Conservation (phyloP, 108 stramenopile genomes). For the Craspedostauros australis region DNA sequence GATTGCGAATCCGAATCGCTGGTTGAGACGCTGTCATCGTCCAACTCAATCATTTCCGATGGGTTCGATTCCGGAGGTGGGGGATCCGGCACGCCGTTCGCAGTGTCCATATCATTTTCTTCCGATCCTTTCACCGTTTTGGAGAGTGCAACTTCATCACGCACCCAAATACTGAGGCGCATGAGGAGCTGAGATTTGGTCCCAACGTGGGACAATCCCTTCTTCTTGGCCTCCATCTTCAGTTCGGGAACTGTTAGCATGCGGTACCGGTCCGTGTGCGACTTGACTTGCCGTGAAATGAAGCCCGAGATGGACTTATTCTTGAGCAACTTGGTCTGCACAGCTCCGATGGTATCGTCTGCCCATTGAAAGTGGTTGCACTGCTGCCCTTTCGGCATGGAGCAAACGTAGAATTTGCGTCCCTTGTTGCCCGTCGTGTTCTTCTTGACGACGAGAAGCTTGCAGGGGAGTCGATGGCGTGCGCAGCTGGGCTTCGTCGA, state of each 20-base stretch:
- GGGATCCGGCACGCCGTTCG: not conserved
- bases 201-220: slow-evolving; percentile 43
- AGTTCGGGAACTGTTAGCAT: slow-evolving; percentile 76
- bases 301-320: slow-evolving; percentile 72
- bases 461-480: slow-evolving; percentile 70
- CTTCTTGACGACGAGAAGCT: slow-evolving; percentile 76
- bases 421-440: slow-evolving; percentile 78
- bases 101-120: slow-evolving; percentile 10
- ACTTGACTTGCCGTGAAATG: slow-evolving; percentile 71
- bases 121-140: slow-evolving; percentile 9
- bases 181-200: slow-evolving; percentile 74
- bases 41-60: no score
- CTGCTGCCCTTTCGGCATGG: slow-evolving; percentile 78
- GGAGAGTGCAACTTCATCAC: slow-evolving; percentile 77
- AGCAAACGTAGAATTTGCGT: slow-evolving; percentile 79
- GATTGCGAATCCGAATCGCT: not conserved
- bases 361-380: slow-evolving; percentile 89
- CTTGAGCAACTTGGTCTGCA: slow-evolving; percentile 10
- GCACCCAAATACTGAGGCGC: slow-evolving; percentile 68
- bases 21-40: not conserved
- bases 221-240: slow-evolving; percentile 47
- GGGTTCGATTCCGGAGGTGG: no score
- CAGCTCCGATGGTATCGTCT: slow-evolving; percentile 58
- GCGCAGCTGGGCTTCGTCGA: slow-evolving; percentile 48
- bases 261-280: slow-evolving; percentile 46